Base-by-base conservation (phyloP, 306 rosid species). In the Alnus rubra region DNA sequence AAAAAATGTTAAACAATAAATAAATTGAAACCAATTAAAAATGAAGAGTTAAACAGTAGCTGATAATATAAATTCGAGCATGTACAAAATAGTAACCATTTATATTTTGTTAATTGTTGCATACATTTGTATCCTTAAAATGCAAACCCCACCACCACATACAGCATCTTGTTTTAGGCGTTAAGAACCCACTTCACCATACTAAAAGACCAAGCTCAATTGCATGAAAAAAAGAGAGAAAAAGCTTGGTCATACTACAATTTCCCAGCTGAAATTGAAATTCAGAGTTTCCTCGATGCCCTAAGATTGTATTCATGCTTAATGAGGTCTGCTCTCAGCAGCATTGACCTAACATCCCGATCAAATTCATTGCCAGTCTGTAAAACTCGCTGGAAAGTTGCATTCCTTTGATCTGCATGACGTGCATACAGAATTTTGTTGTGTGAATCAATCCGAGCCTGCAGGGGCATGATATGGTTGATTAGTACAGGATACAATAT, bases 391-490 rank as follows among this genome's bases (percentile, higher is more conserved):
- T 93, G 99, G 81, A 93, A 96, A 42, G 99, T 96, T 52, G 98
- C 92, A 80, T 96, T 96, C 85, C 99, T 88, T 81, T 96, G 99
- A 82, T 96, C 98, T 0, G 99, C 99, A 83, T 96, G 99, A 48
- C 97, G 88, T 42, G 99, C 99, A 74, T 96, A 96, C 69, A 96
- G 84, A 62, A 96, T 88, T 86, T 96, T 96, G 87, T 96, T 96
- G 91, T 96, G 99, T 23, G 99, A 96, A 83, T 96, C 99, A 9
- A 96, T 96, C 82, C 94, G 91, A 81, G 99, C 99, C 99, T 96
- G 94, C 93, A 80, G 48, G 47, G 65, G 52, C 64, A 63, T 48
- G 67, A 80, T 14, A 65, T n/a, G 53, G 75, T 71, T 8, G 77
- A 74, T 82, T 37, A 78, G 28, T 6, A 58, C 56, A 56, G 28